Percentiles rank a stretch among this genome's conserved stretches.
Conservation (phyloP, 208 protist genomes). For the Wallacemonas rigidus region DNA sequence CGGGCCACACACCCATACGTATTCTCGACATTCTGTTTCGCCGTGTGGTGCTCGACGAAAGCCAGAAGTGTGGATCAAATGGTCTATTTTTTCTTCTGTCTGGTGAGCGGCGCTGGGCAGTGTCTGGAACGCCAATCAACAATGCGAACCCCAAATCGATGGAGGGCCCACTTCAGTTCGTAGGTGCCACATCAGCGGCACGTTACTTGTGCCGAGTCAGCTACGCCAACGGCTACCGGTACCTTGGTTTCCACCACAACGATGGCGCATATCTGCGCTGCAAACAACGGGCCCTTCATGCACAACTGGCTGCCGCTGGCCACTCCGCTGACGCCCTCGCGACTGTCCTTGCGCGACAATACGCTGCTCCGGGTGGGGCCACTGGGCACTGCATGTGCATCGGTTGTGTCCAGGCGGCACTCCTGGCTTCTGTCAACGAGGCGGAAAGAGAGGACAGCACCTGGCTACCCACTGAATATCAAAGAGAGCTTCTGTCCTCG, state of each 20-base stretch:
- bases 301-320: neutral
- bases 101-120: slow-evolving; percentile 45
- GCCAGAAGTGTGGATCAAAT: slow-evolving; percentile 40
- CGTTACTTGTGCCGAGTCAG: slow-evolving; percentile 7
- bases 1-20: slow-evolving; percentile 13
- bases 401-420: neutral
- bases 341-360: neutral
- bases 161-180: slow-evolving; percentile 23
- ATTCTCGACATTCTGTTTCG: slow-evolving; percentile 48
- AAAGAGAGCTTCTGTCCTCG: neutral
- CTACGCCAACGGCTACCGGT: neutral
- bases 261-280: neutral
- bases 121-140: slow-evolving; percentile 67
- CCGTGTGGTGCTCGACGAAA: slow-evolving; percentile 62
- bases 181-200: slow-evolving; percentile 25
- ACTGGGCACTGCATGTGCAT: neutral
- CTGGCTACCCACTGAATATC: neutral
- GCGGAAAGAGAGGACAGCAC: neutral
- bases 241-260: neutral
- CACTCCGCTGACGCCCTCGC: neutral
- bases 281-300: neutral
- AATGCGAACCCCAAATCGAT: slow-evolving; percentile 42
- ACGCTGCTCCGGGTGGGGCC: neutral
- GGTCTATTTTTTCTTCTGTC: slow-evolving; percentile 38
- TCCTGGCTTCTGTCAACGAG: neutral